Evolutionary conservation across 1,139 yeast species (phyloP).

Genomic region (Hyphopichia fennica): DNA sequence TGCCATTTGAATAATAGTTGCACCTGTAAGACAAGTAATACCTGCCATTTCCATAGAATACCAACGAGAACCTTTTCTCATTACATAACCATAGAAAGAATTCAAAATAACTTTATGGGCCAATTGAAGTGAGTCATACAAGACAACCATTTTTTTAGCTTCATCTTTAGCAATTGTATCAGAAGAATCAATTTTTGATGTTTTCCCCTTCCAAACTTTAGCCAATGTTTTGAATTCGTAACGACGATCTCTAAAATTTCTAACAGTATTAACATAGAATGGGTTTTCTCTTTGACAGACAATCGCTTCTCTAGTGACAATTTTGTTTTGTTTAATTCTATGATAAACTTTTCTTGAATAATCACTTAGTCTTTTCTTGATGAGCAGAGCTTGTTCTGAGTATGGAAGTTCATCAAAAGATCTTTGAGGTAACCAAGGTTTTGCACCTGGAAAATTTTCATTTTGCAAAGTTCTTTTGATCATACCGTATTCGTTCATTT

Average conservation of each 20-base stretch:
- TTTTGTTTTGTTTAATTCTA: slow-evolving; percentile 76
- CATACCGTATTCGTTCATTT: slow-evolving; percentile 89
- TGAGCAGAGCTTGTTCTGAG: slow-evolving; percentile 71
- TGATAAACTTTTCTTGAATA: slow-evolving; percentile 86
- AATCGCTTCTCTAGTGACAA: slow-evolving; percentile 86
- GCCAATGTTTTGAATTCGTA: slow-evolving; percentile 94
- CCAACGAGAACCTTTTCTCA: slow-evolving; percentile 99
- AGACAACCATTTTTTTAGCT: slow-evolving; percentile 89
- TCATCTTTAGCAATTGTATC: slow-evolving; percentile 72
- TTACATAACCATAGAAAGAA: slow-evolving; percentile 96
- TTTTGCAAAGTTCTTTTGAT: slow-evolving; percentile 78
- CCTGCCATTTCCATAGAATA: slow-evolving; percentile 99
- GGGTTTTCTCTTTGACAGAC: slow-evolving; percentile 98
- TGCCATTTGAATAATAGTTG: slow-evolving; percentile 97
- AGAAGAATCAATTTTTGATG: slow-evolving; percentile 47
- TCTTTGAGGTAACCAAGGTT: slow-evolving; percentile 55
- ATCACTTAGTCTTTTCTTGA: slow-evolving; percentile 80
- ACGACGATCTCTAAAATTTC: slow-evolving; percentile 93
- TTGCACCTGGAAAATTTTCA: slow-evolving; percentile 71
- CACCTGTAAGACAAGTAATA: slow-evolving; percentile 96
- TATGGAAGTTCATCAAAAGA: slow-evolving; percentile 75
- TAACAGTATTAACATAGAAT: slow-evolving; percentile 90
- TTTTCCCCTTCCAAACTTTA: slow-evolving; percentile 90
- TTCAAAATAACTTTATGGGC: slow-evolving; percentile 97
- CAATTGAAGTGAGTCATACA: slow-evolving; percentile 91